Conservation (phyloP, 768 basidiomycete genomes). For the Mycena metata region DNA sequence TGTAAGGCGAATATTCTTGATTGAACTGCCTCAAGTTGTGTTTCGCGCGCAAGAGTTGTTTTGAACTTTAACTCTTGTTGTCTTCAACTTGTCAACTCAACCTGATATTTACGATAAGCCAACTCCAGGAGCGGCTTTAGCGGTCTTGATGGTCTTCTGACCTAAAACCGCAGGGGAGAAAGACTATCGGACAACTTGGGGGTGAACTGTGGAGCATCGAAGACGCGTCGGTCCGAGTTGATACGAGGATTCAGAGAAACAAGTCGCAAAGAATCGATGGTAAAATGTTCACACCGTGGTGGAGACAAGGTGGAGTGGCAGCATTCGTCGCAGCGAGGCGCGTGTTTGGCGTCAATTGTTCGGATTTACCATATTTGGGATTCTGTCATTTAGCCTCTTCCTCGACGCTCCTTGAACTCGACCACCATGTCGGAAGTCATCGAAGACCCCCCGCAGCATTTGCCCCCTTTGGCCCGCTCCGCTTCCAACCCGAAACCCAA, state of each 20-base stretch:
- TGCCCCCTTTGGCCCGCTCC: constrained; percentile 70
- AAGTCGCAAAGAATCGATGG: neutral
- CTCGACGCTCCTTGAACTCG: constrained; percentile 8
- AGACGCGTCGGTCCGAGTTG: neutral
- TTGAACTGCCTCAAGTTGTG: too few species aligned
- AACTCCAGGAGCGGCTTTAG: too few species aligned
- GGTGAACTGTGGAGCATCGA: neutral
- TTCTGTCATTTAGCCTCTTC: constrained; percentile 6
- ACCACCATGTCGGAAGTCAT: constrained; percentile 47
- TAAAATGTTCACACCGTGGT: too few species aligned
- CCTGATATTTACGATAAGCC: too few species aligned
- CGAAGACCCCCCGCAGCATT: constrained; percentile 58
- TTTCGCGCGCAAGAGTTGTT: too few species aligned
- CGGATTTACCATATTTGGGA: constrained; percentile 27
- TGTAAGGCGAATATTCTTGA: too few species aligned
- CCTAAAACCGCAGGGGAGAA: too few species aligned
- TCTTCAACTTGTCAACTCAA: too few species aligned
- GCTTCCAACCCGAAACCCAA: constrained; percentile 82
- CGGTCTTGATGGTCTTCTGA: neutral
- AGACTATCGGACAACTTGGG: neutral
- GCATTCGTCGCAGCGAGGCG: neutral
- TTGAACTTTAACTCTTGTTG: too few species aligned
- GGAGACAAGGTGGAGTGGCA: neutral
- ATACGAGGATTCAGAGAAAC: neutral
- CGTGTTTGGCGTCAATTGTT: constrained; percentile 15